Percentiles rank a stretch among this genome's conserved stretches.
These are phyloP conservation scores for Boletus insuetus DNA, from an alignment of 768 basidiomycete genomes.

Conservation along the genomic window DNA sequence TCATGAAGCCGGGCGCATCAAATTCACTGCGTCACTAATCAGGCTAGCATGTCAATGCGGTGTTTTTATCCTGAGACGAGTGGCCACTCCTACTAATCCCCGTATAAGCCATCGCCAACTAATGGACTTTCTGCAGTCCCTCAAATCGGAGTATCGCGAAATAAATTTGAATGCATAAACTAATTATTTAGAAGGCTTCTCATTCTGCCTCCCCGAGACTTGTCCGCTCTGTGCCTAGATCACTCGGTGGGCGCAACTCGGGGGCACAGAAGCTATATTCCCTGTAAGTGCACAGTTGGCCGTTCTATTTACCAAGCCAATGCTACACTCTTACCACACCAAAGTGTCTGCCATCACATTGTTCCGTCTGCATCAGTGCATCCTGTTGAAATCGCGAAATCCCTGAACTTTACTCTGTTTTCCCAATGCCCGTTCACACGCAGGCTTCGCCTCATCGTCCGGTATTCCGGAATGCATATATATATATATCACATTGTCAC, in stretches of 20 bases:
- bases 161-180: slow-evolving; percentile 10
- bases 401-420: slow-evolving; percentile 14
- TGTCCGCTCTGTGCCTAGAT: neutral
- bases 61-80: slow-evolving; percentile 3
- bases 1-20: slow-evolving; percentile 22
- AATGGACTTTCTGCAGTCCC: slow-evolving; percentile 6
- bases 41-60: slow-evolving; percentile 8
- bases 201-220: neutral
- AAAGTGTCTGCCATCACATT: neutral
- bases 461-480: slow-evolving; percentile 7
- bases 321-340: neutral
- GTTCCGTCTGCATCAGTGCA: slow-evolving; percentile 4
- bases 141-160: slow-evolving; percentile 3
- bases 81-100: slow-evolving; percentile 19
- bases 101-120: slow-evolving; percentile 6
- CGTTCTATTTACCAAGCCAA: neutral
- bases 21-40: slow-evolving; percentile 2
- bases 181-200: slow-evolving; percentile 3
- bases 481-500: slow-evolving; percentile 18
- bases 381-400: slow-evolving; percentile 10
- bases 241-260: slow-evolving; percentile 1
- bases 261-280: slow-evolving; percentile 1
- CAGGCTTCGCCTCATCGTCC: slow-evolving; percentile 6
- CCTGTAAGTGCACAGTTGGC: neutral
- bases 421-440: slow-evolving; percentile 19